Evolutionary conservation across 805 yeast genomes (phyloP).

Genomic region (Nakazawaea ishiwadae): DNA sequence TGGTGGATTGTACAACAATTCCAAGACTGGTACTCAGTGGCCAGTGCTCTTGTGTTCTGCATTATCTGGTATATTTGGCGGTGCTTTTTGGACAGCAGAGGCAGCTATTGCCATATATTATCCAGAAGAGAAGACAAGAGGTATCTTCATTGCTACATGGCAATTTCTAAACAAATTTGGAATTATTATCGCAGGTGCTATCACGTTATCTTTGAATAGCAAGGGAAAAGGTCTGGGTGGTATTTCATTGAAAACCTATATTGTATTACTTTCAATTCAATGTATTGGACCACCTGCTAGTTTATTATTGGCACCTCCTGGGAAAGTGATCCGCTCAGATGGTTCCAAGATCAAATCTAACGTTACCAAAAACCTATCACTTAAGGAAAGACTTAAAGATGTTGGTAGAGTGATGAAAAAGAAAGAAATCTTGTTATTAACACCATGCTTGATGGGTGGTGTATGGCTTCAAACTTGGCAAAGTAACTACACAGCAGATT

Average conservation of each 20-base stretch:
- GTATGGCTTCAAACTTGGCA: neutral
- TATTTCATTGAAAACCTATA: slow-evolving; percentile 22
- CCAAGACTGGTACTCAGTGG: slow-evolving; percentile 21
- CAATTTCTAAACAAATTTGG: slow-evolving; percentile 21
- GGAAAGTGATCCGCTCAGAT: slow-evolving; percentile 15
- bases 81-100: slow-evolving; percentile 25
- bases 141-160: slow-evolving; percentile 25
- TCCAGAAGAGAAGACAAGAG: slow-evolving; percentile 20
- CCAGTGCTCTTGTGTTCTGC: slow-evolving; percentile 22
- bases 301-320: slow-evolving; percentile 20
- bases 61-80: slow-evolving; percentile 21
- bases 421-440: neutral
- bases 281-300: slow-evolving; percentile 21
- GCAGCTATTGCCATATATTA: slow-evolving; percentile 22
- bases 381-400: neutral
- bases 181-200: slow-evolving; percentile 22
- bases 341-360: neutral
- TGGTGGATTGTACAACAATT: slow-evolving; percentile 23
- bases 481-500: neutral
- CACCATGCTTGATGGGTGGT: neutral
- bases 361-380: slow-evolving; percentile 15
- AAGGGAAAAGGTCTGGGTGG: slow-evolving; percentile 14
- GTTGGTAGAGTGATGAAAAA: neutral
- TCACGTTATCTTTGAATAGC: slow-evolving; percentile 17
- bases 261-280: slow-evolving; percentile 21